Conservation (phyloP, 495 filamentous ascomycete genomes). For the Monascus purpureus region DNA sequence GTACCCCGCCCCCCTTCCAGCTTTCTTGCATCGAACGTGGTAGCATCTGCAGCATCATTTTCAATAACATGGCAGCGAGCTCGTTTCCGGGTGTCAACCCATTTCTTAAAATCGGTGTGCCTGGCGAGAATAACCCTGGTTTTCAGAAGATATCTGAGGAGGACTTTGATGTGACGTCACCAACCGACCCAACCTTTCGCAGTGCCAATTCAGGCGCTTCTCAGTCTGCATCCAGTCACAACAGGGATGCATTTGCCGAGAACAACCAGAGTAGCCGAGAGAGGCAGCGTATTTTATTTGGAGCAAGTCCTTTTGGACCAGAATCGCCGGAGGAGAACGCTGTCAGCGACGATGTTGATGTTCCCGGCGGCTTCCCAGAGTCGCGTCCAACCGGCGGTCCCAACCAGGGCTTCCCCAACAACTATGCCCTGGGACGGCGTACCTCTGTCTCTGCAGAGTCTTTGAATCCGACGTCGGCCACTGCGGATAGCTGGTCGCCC, state of each 20-base stretch:
- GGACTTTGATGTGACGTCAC: slow-evolving; percentile 49
- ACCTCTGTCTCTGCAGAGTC: slow-evolving; percentile 97
- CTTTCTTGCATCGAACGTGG: not conserved
- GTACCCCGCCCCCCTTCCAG: not conserved
- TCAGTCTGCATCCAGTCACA: slow-evolving; percentile 14
- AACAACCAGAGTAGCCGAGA: slow-evolving; percentile 6
- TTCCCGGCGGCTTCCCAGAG: slow-evolving; percentile 14
- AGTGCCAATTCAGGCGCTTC: slow-evolving; percentile 17
- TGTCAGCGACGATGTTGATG: slow-evolving; percentile 14
- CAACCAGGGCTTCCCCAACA: slow-evolving; percentile 67
- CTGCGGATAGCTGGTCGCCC: slow-evolving; percentile 79
- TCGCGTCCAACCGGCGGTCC: slow-evolving; percentile 19
- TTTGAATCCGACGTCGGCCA: slow-evolving; percentile 70
- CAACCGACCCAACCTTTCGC: slow-evolving; percentile 42
- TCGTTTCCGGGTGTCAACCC: slow-evolving; percentile 45
- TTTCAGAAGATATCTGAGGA: slow-evolving; percentile 43
- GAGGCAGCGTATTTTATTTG: slow-evolving; percentile 14
- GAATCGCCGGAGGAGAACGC: slow-evolving; percentile 11
- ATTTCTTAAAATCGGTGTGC: slow-evolving; percentile 28
- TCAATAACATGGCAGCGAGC: slow-evolving; percentile 34
- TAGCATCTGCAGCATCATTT: not conserved
- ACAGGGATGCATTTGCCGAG: slow-evolving; percentile 16
- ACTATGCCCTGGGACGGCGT: slow-evolving; percentile 86
- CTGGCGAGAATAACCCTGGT: slow-evolving; percentile 15
- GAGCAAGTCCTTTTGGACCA: slow-evolving; percentile 25